phyloP scores from a whole-genome alignment of 768 basidiomycete species.

The Calocybe indica region DNA sequence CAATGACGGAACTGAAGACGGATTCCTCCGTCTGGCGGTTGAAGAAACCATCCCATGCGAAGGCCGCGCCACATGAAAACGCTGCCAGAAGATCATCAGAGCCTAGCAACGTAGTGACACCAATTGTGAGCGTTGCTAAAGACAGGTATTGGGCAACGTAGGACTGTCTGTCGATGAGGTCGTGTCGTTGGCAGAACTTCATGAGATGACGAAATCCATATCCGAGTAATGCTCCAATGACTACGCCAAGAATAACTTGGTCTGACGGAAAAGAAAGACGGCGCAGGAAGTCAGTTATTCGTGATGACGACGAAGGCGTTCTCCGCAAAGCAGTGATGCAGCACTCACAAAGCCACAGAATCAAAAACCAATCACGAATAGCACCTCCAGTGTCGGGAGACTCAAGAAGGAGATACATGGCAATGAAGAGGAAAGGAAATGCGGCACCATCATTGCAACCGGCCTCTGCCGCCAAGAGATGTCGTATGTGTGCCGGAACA shows the following conservation, averaged over 20 bases:
- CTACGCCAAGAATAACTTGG: constrained; percentile 68
- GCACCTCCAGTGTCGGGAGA: constrained; percentile 50
- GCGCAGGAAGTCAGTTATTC: neutral
- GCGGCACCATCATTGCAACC: constrained; percentile 98
- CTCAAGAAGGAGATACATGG: constrained; percentile 83
- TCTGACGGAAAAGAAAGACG: constrained; percentile 36
- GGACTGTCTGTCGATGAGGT: constrained; percentile 89
- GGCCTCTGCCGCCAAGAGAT: constrained; percentile 66
- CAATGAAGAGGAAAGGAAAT: constrained; percentile 88
- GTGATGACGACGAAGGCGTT: too few relatives aligned
- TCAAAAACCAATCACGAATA: constrained; percentile 81
- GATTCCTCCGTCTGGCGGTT: constrained; percentile 92
- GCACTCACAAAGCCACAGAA: constrained; percentile 78
- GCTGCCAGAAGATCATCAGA: constrained; percentile 93
- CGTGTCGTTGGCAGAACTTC: constrained; percentile 84
- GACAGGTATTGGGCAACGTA: constrained; percentile 91
- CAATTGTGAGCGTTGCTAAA: constrained; percentile 79
- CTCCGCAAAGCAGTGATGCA: neutral
- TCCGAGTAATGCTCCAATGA: constrained; percentile 73
- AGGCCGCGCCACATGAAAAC: constrained; percentile 92
- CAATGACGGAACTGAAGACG: constrained; percentile 93
- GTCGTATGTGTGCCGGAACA: constrained; percentile 77
- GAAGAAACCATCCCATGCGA: constrained; percentile 96
- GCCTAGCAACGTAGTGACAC: constrained; percentile 78
- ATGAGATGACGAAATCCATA: constrained; percentile 81